Evolutionary conservation across 2,329 filamentous ascomycete genomes (phyloP).

Genomic region (Neonectria sp.): DNA sequence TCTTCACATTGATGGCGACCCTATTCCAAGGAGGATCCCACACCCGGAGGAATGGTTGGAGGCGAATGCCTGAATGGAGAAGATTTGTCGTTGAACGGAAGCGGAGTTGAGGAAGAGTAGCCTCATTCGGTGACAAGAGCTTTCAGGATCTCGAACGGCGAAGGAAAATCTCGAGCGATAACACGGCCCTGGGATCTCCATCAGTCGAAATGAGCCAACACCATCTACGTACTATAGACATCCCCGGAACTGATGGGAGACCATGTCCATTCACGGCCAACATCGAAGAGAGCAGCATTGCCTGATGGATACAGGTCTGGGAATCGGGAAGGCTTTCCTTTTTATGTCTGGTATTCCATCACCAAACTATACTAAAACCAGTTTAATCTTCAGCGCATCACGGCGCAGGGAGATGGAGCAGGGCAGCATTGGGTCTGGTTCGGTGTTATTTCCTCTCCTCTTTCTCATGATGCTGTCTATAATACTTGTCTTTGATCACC

Average conservation of each 20-base stretch:
- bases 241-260: conserved; percentile 38
- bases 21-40: conserved; percentile 22
- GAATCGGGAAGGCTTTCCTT: conserved; percentile 41
- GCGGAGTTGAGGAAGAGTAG: conserved; percentile 17
- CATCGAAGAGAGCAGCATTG: conserved; percentile 33
- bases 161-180: conserved; percentile 17
- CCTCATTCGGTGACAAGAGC: conserved; percentile 22
- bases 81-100: conserved; percentile 14
- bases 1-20: conserved; percentile 33
- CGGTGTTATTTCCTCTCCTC: conserved; percentile 51
- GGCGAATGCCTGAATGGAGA: background rate
- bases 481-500: conserved; percentile 46
- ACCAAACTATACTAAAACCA: conserved; percentile 53
- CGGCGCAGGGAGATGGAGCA: conserved; percentile 56
- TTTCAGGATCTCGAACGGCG: conserved; percentile 18
- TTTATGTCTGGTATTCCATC: conserved; percentile 54
- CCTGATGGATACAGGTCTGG: conserved; percentile 42
- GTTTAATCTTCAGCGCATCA: conserved; percentile 57
- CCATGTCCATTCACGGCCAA: conserved; percentile 40
- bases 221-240: conserved; percentile 45
- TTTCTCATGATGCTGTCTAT: conserved; percentile 49
- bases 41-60: conserved; percentile 7
- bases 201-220: conserved; percentile 35
- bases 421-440: conserved; percentile 58
- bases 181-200: conserved; percentile 20